Conservation (phyloP, 83 land plant species). For the Picea mariana region DNA sequence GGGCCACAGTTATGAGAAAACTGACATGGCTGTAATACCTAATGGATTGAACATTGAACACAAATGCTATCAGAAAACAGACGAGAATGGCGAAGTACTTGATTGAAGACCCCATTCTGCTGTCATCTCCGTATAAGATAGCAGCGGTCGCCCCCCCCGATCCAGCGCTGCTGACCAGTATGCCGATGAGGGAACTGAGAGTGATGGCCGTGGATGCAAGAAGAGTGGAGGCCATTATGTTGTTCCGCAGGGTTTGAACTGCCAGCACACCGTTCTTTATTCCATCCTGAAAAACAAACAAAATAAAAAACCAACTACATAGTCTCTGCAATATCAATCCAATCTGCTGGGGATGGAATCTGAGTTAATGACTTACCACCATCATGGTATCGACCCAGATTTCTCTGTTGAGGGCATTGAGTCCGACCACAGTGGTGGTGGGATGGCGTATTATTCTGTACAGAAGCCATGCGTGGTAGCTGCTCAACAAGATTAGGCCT, state of each 20-base stretch:
- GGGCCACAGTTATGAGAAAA: slow-evolving; percentile 55
- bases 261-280: slow-evolving; percentile 67
- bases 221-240: slow-evolving; percentile 85
- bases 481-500: slow-evolving; percentile 44
- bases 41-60: slow-evolving; percentile 74
- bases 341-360: too few relatives aligned
- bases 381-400: slow-evolving; percentile 72
- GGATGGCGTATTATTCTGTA: slow-evolving; percentile 45
- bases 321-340: too few relatives aligned
- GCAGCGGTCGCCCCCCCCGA: slow-evolving; percentile 10
- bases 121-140: slow-evolving; percentile 43
- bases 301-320: too few relatives aligned
- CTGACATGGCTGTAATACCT: slow-evolving; percentile 80
- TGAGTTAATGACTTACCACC: slow-evolving; percentile 31
- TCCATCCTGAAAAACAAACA: slow-evolving; percentile 20
- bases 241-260: slow-evolving; percentile 76
- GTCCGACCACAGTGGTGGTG: slow-evolving; percentile 52
- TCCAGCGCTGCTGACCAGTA: slow-evolving; percentile 39
- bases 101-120: slow-evolving; percentile 31
- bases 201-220: slow-evolving; percentile 74
- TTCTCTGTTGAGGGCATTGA: slow-evolving; percentile 66
- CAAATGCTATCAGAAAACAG: slow-evolving; percentile 74
- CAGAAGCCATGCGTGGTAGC: slow-evolving; percentile 62
- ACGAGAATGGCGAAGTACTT: slow-evolving; percentile 59
- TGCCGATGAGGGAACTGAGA: slow-evolving; percentile 69